These are phyloP conservation scores for Boechera divaricarpa DNA, from an alignment of 345 rosid genomes.

Conservation along the genomic window DNA sequence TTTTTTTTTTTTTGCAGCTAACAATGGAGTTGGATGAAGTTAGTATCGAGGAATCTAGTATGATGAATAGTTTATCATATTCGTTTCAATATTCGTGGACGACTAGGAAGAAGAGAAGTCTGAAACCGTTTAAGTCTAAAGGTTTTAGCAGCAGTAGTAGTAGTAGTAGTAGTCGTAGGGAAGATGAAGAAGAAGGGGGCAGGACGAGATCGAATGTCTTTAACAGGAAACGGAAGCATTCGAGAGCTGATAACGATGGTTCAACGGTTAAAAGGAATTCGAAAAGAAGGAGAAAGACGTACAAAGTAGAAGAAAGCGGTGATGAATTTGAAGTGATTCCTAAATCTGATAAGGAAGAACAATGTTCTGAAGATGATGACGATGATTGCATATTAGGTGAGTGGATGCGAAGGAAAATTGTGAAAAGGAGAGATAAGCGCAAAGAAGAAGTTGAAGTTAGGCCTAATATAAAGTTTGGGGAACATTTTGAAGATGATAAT, in stretches of 20 bases:
- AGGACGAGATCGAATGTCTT: neutral
- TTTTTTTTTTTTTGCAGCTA: neutral
- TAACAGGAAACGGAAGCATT: neutral
- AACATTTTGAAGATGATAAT: no score
- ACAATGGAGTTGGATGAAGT: neutral
- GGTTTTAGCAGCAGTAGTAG: neutral
- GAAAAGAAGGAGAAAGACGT: no score
- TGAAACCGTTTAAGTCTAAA: neutral
- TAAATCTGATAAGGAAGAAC: neutral
- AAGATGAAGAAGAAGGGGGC: neutral
- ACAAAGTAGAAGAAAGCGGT: no score
- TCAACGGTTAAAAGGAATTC: no score
- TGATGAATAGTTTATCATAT: neutral
- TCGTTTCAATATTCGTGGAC: neutral
- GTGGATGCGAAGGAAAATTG: neutral
- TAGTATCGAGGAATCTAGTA: neutral
- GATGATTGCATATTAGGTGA: neutral
- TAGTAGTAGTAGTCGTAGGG: no score
- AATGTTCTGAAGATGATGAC: constrained; percentile 4
- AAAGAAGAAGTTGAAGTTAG: neutral
- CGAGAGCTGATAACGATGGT: no score
- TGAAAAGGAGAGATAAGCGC: neutral
- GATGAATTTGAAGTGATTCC: no score
- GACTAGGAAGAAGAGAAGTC: constrained; percentile 36
- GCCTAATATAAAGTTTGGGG: neutral